Evolutionary conservation across 345 rosid genomes (phyloP).

Genomic region (Aquilaria yunnanensis): DNA sequence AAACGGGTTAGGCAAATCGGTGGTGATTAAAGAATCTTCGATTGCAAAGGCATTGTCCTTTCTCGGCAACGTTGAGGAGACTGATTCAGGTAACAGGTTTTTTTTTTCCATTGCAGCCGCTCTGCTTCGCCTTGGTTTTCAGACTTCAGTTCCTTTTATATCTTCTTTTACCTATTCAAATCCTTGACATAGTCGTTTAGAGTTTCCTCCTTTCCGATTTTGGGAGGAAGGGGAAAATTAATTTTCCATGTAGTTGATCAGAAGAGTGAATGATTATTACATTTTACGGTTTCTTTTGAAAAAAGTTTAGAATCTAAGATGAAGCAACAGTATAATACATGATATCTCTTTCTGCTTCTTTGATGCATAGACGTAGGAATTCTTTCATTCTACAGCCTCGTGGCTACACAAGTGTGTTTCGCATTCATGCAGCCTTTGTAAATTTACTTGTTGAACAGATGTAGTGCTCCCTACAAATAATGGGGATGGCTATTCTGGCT

Average conservation of each 20-base stretch:
- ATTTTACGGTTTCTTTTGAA: no score
- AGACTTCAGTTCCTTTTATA: background rate
- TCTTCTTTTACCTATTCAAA: background rate
- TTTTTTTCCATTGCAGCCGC: no score
- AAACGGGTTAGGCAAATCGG: slow-evolving; percentile 60
- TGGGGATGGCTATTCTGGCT: slow-evolving; percentile 24
- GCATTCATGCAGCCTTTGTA: background rate
- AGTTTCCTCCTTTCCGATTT: no score
- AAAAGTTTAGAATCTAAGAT: background rate
- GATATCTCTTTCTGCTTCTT: background rate
- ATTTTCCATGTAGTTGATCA: background rate
- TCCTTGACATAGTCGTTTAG: no score
- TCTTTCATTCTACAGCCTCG: background rate
- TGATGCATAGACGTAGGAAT: background rate
- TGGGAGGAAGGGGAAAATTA: background rate
- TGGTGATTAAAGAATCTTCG: slow-evolving; percentile 55
- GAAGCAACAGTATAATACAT: background rate
- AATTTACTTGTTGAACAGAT: slow-evolving; percentile 25
- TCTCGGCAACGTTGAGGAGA: slow-evolving; percentile 28
- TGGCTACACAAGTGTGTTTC: background rate
- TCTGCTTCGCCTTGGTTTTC: slow-evolving; percentile 1
- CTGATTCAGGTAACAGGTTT: slow-evolving; percentile 24
- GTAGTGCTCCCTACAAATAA: slow-evolving; percentile 18
- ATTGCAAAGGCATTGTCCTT: slow-evolving; percentile 53
- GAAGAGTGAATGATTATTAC: no score